Percentiles rank a stretch among this genome's conserved stretches.
These are phyloP conservation scores for Candida succiphila DNA, from an alignment of 805 yeast genomes.

Conservation along the genomic window DNA sequence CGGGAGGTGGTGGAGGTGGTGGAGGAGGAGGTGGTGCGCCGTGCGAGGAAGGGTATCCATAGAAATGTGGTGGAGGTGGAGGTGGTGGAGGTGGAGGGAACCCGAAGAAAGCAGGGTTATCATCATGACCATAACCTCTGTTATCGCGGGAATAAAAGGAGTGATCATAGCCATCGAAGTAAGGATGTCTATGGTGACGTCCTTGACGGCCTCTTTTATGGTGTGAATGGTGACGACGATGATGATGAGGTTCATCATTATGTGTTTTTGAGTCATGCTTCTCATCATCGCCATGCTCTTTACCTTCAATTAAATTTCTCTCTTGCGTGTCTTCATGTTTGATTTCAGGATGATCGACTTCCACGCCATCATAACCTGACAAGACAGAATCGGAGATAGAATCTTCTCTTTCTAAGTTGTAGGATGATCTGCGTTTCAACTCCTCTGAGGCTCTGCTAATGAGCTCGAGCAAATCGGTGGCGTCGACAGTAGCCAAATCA, in stretches of 20 bases:
- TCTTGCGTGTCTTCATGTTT: too few species aligned
- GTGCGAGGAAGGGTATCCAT: background rate
- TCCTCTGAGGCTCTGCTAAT: too few species aligned
- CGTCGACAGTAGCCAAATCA: too few species aligned
- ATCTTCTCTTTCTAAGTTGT: too few species aligned
- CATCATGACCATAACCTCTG: background rate
- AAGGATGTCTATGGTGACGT: background rate
- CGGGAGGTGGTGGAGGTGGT: conserved; percentile 1
- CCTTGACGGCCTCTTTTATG: background rate
- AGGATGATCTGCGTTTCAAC: too few species aligned
- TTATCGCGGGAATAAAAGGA: background rate
- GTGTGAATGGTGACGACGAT: background rate
- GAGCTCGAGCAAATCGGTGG: too few species aligned
- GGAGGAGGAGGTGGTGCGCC: conserved; percentile 1
- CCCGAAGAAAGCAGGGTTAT: background rate
- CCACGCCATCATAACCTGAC: too few species aligned
- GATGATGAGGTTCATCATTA: background rate
- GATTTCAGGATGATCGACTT: too few species aligned
- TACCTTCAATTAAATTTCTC: too few species aligned
- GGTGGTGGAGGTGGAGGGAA: conserved; percentile 2
- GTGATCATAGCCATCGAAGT: background rate
- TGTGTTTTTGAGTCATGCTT: background rate
- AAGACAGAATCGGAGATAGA: too few species aligned
- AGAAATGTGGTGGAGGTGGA: background rate
- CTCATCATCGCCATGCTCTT: too few species aligned